A percentile compares a stretch with the other conserved stretches of the same genome.
Evolutionary conservation across 73 alveolate genomes (phyloP).

Genomic region (Symbiodinium pilosum): DNA sequence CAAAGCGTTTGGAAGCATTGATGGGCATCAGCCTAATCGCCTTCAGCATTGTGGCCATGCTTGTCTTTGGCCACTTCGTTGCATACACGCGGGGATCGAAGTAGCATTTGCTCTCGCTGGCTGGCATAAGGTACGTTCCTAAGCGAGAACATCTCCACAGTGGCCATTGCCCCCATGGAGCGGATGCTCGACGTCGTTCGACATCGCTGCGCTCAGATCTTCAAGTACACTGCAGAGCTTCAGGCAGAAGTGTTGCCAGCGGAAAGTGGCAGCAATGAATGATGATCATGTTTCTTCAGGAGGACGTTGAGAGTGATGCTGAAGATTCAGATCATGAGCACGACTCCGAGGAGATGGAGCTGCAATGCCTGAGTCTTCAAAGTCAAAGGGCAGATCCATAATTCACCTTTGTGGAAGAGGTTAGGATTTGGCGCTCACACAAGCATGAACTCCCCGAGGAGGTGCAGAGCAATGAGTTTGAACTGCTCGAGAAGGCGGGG

Average conservation of each 20-base stretch:
- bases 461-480: slow-evolving; percentile 50
- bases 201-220: slow-evolving; percentile 79
- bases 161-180: slow-evolving; percentile 83
- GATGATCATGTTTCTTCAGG: not conserved
- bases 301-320: not conserved
- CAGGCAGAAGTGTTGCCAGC: not conserved
- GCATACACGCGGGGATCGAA: not conserved
- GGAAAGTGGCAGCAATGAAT: not conserved
- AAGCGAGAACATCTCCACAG: slow-evolving; percentile 77
- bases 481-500: slow-evolving; percentile 59
- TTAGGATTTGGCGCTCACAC: too few relatives aligned
- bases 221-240: slow-evolving; percentile 68
- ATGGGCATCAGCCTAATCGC: slow-evolving; percentile 54
- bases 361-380: too few relatives aligned
- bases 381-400: too few relatives aligned
- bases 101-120: not conserved
- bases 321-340: not conserved
- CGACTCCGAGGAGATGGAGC: not conserved
- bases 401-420: too few relatives aligned
- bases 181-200: slow-evolving; percentile 92
- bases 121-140: slow-evolving; percentile 16
- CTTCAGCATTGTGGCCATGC: slow-evolving; percentile 75
- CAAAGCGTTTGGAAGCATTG: slow-evolving; percentile 69
- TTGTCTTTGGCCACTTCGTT: slow-evolving; percentile 15
- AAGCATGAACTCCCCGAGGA: too few relatives aligned